A percentile compares a stretch with the other conserved stretches of the same genome.
phyloP scores from a whole-genome alignment of 2,329 filamentous ascomycete species.

The Knufia fluminis region DNA sequence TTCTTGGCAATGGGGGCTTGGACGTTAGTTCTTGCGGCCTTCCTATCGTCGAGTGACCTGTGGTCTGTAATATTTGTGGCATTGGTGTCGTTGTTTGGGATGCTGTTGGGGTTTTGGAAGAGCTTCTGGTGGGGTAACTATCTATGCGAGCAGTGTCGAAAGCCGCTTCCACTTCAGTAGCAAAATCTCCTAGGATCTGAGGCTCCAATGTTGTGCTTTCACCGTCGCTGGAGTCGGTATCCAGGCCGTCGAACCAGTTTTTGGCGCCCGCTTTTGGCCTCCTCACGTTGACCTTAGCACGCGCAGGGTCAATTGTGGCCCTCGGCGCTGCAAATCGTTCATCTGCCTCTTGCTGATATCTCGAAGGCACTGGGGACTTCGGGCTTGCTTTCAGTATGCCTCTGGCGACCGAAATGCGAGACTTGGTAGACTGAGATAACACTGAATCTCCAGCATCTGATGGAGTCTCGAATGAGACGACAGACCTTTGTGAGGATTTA shows the following conservation, averaged over 20 bases:
- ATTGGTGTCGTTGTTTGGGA: not conserved
- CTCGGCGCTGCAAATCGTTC: not conserved
- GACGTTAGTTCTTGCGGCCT: not conserved
- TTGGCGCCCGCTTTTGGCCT: slow-evolving; percentile 21
- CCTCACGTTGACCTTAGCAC: slow-evolving; percentile 19
- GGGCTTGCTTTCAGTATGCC: slow-evolving; percentile 4
- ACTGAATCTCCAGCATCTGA: slow-evolving; percentile 16
- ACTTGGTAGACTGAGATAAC: slow-evolving; percentile 19
- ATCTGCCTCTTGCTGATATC: not conserved
- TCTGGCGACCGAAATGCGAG: slow-evolving; percentile 23
- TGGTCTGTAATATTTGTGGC: not conserved
- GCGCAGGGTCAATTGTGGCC: slow-evolving; percentile 7
- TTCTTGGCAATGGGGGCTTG: not conserved
- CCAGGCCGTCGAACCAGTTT: slow-evolving; percentile 30
- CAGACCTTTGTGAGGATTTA: not conserved
- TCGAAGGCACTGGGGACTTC: not conserved
- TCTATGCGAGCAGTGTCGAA: slow-evolving; percentile 18
- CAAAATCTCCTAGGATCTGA: slow-evolving; percentile 17
- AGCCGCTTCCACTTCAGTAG: slow-evolving; percentile 18
- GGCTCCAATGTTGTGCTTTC: slow-evolving; percentile 22
- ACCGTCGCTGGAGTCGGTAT: slow-evolving; percentile 26
- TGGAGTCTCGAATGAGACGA: not conserved
- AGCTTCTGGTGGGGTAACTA: not conserved
- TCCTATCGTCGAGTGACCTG: too few species aligned
- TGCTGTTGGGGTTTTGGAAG: not conserved